These are phyloP conservation scores for Phytopythium litorale DNA, from an alignment of 352 stramenopile species.

Conservation along the genomic window DNA sequence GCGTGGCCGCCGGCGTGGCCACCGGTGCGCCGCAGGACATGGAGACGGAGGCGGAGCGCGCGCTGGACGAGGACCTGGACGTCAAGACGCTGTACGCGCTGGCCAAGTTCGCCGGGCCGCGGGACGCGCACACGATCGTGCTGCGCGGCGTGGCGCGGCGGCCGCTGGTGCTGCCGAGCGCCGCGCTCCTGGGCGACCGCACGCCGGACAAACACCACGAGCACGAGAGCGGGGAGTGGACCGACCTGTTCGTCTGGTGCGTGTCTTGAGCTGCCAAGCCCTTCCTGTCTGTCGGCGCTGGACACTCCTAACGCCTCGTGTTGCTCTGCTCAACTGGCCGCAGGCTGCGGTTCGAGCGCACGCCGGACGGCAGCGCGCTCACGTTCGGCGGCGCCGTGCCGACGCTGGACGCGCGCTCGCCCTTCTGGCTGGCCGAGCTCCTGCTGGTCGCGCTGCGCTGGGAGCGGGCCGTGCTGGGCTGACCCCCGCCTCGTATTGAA, in stretches of 20 bases:
- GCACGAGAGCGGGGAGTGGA: conserved; percentile 13
- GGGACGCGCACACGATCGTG: conserved; percentile 22
- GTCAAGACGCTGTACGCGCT: conserved; percentile 7
- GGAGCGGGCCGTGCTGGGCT: neutral
- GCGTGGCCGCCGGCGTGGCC: neutral
- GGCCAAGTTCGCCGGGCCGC: conserved; percentile 1
- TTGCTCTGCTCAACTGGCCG: neutral
- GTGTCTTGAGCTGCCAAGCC: neutral
- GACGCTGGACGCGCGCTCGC: conserved; percentile 27
- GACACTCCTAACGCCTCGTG: neutral
- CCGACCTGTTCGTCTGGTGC: conserved; percentile 18
- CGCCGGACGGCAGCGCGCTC: conserved; percentile 21
- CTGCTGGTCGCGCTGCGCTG: conserved; percentile 3
- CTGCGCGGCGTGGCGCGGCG: conserved; percentile 34
- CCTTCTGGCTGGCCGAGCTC: conserved; percentile 6
- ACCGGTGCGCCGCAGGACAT: neutral
- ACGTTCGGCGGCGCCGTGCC: conserved; percentile 29
- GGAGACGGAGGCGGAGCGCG: neutral
- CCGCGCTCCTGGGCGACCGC: too few relatives aligned
- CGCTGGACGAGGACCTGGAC: neutral
- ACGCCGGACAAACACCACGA: too few relatives aligned
- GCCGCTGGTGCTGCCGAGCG: conserved; percentile 6
- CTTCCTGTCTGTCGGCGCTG: neutral
- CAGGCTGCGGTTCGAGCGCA: conserved; percentile 27
- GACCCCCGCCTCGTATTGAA: neutral